These are phyloP conservation scores for Allium sativum DNA, from an alignment of 106 monocot species.

Conservation along the genomic window DNA sequence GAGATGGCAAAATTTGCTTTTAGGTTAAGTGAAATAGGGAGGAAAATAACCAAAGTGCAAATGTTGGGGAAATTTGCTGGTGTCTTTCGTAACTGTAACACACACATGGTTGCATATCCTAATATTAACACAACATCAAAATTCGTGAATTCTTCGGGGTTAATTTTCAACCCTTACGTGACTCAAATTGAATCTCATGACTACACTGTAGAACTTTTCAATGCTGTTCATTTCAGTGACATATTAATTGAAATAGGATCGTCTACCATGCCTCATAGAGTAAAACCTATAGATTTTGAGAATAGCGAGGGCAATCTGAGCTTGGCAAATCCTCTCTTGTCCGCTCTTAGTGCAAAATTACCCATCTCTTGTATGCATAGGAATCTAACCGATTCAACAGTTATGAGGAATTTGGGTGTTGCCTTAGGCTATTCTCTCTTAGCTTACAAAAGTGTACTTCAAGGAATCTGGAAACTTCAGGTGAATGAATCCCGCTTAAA, in stretches of 20 bases:
- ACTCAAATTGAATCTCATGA: slow-evolving; percentile 97
- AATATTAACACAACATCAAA: slow-evolving; percentile 49
- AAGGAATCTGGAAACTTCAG: slow-evolving; percentile 86
- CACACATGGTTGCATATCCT: slow-evolving; percentile 87
- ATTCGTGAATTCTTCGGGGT: slow-evolving; percentile 67
- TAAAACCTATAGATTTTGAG: slow-evolving; percentile 98
- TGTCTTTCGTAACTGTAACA: slow-evolving; percentile 97
- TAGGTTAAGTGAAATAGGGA: slow-evolving; percentile 55
- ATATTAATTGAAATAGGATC: slow-evolving; percentile 82
- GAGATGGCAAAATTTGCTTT: slow-evolving; percentile 88
- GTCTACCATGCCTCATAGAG: slow-evolving; percentile 99
- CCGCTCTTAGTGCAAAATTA: slow-evolving; percentile 60
- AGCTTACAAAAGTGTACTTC: slow-evolving; percentile 76
- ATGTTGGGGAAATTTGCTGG: slow-evolving; percentile 91
- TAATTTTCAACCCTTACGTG: slow-evolving; percentile 53
- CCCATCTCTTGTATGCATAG: slow-evolving; percentile 91
- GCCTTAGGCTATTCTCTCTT: slow-evolving; percentile 81
- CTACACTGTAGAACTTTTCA: slow-evolving; percentile 73
- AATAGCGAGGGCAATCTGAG: slow-evolving; percentile 87
- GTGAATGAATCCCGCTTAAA: slow-evolving; percentile 70
- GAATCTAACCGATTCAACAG: slow-evolving; percentile 89
- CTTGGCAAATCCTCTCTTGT: slow-evolving; percentile 59
- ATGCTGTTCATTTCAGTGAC: slow-evolving; percentile 57
- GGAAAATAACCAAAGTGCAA: slow-evolving; percentile 33
- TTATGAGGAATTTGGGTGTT: slow-evolving; percentile 78